Conservation (phyloP, 2,329 filamentous ascomycete genomes). For the Xylaria hypoxylon region DNA sequence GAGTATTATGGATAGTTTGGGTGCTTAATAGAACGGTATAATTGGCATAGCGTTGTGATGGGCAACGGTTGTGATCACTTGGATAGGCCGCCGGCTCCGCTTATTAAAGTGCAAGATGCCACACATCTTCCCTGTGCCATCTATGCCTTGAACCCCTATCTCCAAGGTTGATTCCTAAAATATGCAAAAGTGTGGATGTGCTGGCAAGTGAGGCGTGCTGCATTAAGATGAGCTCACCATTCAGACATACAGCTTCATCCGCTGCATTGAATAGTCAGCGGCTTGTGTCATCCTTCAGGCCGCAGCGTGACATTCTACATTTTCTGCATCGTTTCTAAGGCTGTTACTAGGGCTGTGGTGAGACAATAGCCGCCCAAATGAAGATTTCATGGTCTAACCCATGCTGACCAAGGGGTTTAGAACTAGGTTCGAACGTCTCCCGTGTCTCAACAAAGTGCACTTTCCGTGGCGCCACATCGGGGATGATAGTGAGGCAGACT, state of each 20-base stretch:
- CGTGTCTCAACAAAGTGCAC: background rate
- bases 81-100: background rate
- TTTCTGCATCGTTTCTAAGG: background rate
- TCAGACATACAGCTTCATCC: background rate
- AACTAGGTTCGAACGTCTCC: background rate
- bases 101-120: background rate
- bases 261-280: background rate
- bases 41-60: background rate
- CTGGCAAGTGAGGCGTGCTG: background rate
- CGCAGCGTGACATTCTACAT: background rate
- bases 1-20: background rate
- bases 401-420: background rate
- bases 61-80: background rate
- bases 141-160: background rate
- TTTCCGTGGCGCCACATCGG: background rate
- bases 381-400: background rate
- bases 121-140: background rate
- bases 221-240: background rate
- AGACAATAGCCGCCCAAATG: background rate
- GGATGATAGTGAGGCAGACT: background rate
- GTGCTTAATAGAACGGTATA: background rate
- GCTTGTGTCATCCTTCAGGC: background rate
- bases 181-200: background rate
- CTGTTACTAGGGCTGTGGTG: background rate
- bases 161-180: background rate